phyloP scores from a whole-genome alignment of 768 basidiomycete species.

The Boletus subparvulus region DNA sequence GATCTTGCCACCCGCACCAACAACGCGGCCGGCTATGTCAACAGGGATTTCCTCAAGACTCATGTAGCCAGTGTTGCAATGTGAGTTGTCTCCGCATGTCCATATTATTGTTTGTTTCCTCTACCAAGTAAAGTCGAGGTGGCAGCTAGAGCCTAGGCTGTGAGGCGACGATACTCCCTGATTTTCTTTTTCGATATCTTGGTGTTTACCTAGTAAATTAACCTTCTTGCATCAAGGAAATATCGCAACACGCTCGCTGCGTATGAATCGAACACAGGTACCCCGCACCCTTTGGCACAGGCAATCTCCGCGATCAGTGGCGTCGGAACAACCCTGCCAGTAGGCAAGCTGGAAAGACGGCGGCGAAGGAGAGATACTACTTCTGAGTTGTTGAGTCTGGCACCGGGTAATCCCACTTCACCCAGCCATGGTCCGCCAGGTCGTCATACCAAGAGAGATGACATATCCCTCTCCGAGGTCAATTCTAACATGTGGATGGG shows the following conservation, averaged over 20 bases:
- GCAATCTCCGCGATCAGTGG: conserved; percentile 10
- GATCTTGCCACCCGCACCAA: neutral
- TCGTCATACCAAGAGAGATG: conserved; percentile 27
- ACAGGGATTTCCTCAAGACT: conserved; percentile 10
- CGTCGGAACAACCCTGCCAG: neutral
- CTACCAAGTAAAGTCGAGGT: neutral
- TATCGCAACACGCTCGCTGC: conserved; percentile 41
- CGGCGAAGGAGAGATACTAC: neutral
- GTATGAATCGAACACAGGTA: conserved; percentile 46
- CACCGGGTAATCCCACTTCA: neutral
- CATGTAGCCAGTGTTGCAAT: conserved; percentile 16
- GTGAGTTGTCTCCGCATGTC: conserved; percentile 14
- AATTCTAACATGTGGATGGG: conserved; percentile 46
- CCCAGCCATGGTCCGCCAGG: neutral
- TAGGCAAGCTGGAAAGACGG: conserved; percentile 7
- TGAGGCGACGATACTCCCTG: neutral
- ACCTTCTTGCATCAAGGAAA: conserved; percentile 36
- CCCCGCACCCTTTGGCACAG: conserved; percentile 33
- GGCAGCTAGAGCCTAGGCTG: neutral
- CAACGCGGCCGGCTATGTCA: conserved; percentile 1
- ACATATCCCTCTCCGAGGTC: conserved; percentile 37
- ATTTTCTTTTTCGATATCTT: neutral
- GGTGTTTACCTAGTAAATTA: neutral
- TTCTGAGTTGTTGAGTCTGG: neutral
- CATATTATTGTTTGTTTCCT: neutral